phyloP scores from a whole-genome alignment of 805 yeast species.

The Metschnikowia amazonensis region DNA sequence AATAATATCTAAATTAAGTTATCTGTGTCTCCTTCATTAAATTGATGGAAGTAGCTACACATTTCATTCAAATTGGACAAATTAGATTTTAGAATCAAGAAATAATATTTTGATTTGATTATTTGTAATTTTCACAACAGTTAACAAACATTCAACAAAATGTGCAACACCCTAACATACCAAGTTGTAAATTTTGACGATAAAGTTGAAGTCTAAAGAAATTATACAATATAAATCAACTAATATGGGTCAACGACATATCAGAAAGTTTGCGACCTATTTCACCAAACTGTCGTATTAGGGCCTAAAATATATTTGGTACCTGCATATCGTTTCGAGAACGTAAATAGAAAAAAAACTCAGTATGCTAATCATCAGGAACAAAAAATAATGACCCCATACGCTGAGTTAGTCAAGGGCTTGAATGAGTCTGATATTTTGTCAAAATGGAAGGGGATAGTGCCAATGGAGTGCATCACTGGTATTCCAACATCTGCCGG shows the following conservation, averaged over 20 bases:
- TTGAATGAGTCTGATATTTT: conserved; percentile 50
- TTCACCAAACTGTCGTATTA: neutral
- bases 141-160: too few species aligned
- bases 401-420: conserved; percentile 52
- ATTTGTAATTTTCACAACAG: too few species aligned
- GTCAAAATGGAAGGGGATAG: conserved; percentile 60
- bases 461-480: conserved; percentile 56
- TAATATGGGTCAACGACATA: neutral
- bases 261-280: neutral
- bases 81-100: neutral
- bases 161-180: too few species aligned
- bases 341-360: conserved; percentile 3
- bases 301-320: neutral
- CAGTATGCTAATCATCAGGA: neutral
- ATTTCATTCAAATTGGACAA: neutral
- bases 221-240: neutral
- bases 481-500: conserved; percentile 47
- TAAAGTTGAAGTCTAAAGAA: neutral
- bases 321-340: neutral
- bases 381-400: conserved; percentile 22
- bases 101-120: neutral
- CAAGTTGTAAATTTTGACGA: neutral
- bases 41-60: neutral
- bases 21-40: neutral
- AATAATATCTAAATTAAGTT: neutral